phyloP scores from a whole-genome alignment of 2,329 filamentous ascomycete species.

The Cercospora citrullina region DNA sequence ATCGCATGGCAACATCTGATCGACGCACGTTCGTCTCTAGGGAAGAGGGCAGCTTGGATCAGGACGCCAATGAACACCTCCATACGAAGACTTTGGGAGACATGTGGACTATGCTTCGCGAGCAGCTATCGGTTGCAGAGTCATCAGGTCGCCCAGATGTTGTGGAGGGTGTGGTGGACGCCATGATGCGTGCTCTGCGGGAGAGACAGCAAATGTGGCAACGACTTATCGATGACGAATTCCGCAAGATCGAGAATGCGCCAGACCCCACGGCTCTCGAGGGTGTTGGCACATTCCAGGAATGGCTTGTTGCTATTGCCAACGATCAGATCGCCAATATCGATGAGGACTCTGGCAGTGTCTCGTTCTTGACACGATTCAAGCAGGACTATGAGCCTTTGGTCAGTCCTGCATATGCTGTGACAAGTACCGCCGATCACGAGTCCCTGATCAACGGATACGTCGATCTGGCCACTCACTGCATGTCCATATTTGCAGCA shows the following conservation, averaged over 20 bases:
- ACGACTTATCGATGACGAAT: constrained; percentile 83
- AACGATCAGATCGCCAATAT: constrained; percentile 99
- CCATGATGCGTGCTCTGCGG: constrained; percentile 88
- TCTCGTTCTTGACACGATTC: constrained; percentile 85
- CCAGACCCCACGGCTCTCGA: constrained; percentile 63
- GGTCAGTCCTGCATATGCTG: constrained; percentile 77
- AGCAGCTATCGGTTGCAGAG: constrained; percentile 83
- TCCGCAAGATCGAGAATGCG: constrained; percentile 65
- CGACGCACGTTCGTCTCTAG: constrained; percentile 77
- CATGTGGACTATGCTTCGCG: constrained; percentile 95
- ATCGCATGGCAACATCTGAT: constrained; percentile 83
- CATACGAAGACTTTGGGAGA: constrained; percentile 89
- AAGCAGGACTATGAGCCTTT: constrained; percentile 77
- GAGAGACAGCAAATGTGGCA: constrained; percentile 83
- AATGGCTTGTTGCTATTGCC: constrained; percentile 94
- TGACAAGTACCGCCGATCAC: constrained; percentile 69
- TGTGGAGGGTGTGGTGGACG: constrained; percentile 90
- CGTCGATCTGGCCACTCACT: constrained; percentile 91
- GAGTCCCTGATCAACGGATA: constrained; percentile 82
- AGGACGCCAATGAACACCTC: constrained; percentile 85
- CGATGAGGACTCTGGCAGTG: constrained; percentile 73
- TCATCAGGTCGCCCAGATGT: constrained; percentile 86
- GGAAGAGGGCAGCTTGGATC: constrained; percentile 76
- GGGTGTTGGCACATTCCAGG: constrained; percentile 70
- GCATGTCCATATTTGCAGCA: constrained; percentile 80